Evolutionary conservation across 305 asterid genomes (phyloP), one percentile per base, ranked within the genome.

Genomic region (Solanum aculeatissimum): DNA sequence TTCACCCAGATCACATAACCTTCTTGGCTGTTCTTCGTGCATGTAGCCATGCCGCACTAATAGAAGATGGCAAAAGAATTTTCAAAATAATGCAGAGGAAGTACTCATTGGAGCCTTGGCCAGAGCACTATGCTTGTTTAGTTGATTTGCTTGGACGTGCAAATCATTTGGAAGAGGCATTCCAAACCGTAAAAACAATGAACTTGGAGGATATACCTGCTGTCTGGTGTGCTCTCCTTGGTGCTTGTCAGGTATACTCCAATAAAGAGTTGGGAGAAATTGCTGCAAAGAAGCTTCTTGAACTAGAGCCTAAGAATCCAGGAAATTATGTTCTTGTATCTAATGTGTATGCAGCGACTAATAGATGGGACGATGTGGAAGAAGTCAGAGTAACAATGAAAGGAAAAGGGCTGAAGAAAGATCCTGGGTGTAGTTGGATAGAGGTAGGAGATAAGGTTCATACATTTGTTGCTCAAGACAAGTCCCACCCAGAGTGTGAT

Each of bases 381-480:
- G 88, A 90, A 81, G 92, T 96, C 85, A 88, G 99, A 78, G 80
- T 23, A 81, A 85, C 63, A 51, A 95, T 96, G 98, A 95, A 85
- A 90, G 86, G n/a, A 47, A 92, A 88, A 89, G 97, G 98, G 66
- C 81, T 95, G 86, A 93, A 88, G 87, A 96, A 96, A 85, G 97
- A 93, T 71, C 99, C 98, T 9, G 99, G 95, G 21, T 96, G 99
- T 86, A 96, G 98, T 85, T 96, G 99, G 99, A 93, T 92, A 77
- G 98, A 95, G 84, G 81, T 92, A 32, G 92, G 93, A 27, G 86
- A 91, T 83, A 81, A 85, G 83, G 87, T 95, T 86, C 98, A 96
- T 86, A 84, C 91, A 1, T 96, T 96, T 83, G 86, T 77, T 47
- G 93, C 95, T 3, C 90, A 92, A 77, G 99, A 95, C 84, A 90